These are phyloP conservation scores for Fistulinella staudtii DNA, from an alignment of 1,284 basidiomycete species.

Conservation along the genomic window DNA sequence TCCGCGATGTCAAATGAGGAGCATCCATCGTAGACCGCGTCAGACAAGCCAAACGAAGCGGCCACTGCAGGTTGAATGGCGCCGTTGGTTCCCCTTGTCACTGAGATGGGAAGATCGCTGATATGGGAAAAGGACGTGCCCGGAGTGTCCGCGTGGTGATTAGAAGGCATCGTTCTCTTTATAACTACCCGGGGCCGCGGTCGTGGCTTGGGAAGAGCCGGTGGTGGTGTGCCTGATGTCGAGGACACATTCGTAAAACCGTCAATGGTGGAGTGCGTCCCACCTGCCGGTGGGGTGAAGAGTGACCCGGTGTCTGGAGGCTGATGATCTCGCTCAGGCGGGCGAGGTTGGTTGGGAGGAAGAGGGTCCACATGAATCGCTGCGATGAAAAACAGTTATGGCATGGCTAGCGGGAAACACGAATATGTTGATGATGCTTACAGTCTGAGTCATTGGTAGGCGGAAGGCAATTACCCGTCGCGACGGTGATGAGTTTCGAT, in stretches of 20 bases:
- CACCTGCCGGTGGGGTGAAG: slow-evolving; percentile 22
- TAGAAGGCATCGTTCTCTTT: slow-evolving; percentile 13
- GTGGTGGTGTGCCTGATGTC: slow-evolving; percentile 1
- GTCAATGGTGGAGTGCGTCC: slow-evolving; percentile 7
- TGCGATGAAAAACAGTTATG: too few species aligned
- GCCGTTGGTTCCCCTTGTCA: slow-evolving; percentile 15
- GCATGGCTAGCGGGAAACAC: too few species aligned
- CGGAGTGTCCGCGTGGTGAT: slow-evolving; percentile 1
- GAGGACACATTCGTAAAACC: slow-evolving; percentile 13
- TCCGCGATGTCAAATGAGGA: slow-evolving; percentile 40
- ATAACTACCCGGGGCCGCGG: slow-evolving; percentile 27
- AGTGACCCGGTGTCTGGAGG: slow-evolving; percentile 18
- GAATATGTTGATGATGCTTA: too few species aligned
- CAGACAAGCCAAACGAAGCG: slow-evolving; percentile 8
- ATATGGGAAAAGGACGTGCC: slow-evolving; percentile 24
- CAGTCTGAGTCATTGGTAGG: too few species aligned
- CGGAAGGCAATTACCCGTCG: too few species aligned
- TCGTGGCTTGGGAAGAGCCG: slow-evolving; percentile 12
- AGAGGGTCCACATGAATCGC: slow-evolving; percentile 6
- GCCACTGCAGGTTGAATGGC: slow-evolving; percentile 18
- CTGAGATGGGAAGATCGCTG: slow-evolving; percentile 15
- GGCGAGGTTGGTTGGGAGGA: slow-evolving; percentile 9
- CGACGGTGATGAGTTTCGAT: not conserved
- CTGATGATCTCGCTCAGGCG: slow-evolving; percentile 11
- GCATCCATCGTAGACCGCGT: slow-evolving; percentile 17